These are phyloP conservation scores for Rhynchosporium secalis DNA, from an alignment of 2,329 filamentous ascomycete species.

Conservation along the genomic window DNA sequence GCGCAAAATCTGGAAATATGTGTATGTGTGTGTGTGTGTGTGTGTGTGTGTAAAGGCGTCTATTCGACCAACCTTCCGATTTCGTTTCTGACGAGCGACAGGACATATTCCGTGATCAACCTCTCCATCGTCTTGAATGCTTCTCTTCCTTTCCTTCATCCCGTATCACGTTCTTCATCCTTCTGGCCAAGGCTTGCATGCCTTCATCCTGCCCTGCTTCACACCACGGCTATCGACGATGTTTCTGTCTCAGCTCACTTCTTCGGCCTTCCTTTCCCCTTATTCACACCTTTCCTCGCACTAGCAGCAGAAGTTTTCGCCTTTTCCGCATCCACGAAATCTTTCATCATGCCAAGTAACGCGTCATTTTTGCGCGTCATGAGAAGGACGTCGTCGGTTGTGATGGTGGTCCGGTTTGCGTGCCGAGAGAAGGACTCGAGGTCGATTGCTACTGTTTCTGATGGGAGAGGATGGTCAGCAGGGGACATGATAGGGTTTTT, in stretches of 20 bases:
- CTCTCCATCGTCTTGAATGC: too few relatives aligned
- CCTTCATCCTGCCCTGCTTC: not conserved
- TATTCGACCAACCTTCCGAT: too few relatives aligned
- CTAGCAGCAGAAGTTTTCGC: slow-evolving; percentile 35
- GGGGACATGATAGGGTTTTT: too few relatives aligned
- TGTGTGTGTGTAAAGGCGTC: too few relatives aligned
- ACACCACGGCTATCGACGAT: not conserved
- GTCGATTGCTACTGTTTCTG: slow-evolving; percentile 57
- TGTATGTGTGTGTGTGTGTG: too few relatives aligned
- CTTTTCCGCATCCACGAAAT: slow-evolving; percentile 63
- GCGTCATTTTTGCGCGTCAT: slow-evolving; percentile 86
- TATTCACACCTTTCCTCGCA: slow-evolving; percentile 19
- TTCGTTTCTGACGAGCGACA: too few relatives aligned
- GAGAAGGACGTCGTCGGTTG: slow-evolving; percentile 83
- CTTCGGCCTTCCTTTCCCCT: not conserved
- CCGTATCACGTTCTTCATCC: too few relatives aligned
- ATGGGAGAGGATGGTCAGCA: not conserved
- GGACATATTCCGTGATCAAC: too few relatives aligned
- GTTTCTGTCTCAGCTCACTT: not conserved
- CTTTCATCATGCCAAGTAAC: slow-evolving; percentile 71
- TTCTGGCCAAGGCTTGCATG: too few relatives aligned
- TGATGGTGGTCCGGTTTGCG: slow-evolving; percentile 77
- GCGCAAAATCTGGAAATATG: too few relatives aligned
- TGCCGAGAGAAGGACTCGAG: slow-evolving; percentile 71
- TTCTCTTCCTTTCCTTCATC: too few relatives aligned